Evolutionary conservation across 2,329 filamentous ascomycete species (phyloP).

Genomic region (Fusarium papillatum): DNA sequence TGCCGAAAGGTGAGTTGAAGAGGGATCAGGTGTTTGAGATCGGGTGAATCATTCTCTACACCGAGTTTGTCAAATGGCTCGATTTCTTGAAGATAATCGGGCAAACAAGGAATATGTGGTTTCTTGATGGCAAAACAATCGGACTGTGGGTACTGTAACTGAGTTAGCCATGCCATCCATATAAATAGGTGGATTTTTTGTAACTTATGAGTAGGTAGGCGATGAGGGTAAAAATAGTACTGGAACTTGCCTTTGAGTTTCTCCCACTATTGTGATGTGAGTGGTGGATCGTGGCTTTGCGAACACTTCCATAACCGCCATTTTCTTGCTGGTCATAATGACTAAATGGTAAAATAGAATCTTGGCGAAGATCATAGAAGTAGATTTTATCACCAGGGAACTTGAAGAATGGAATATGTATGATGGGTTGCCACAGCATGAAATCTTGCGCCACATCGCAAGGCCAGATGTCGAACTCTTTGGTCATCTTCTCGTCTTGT

Average conservation of each 20-base stretch:
- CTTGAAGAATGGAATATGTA: background rate
- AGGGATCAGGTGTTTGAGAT: background rate
- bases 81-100: background rate
- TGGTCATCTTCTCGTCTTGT: too few relatives aligned
- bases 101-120: background rate
- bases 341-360: background rate
- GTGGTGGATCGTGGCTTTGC: background rate
- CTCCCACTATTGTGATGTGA: background rate
- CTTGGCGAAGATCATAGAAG: background rate
- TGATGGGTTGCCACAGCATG: too few relatives aligned
- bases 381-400: background rate
- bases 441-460: too few relatives aligned
- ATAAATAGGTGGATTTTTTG: too few relatives aligned
- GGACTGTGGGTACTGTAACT: background rate
- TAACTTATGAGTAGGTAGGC: too few relatives aligned
- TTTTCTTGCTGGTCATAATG: background rate
- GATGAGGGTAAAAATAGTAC: too few relatives aligned
- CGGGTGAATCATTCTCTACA: background rate
- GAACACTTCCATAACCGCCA: background rate
- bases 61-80: background rate
- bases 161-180: background rate
- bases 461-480: too few relatives aligned
- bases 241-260: background rate
- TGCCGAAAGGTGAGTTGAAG: background rate
- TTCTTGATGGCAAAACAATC: background rate